Conservation (phyloP, 805 yeast genomes). For the Teunomyces lycoperdinae region DNA sequence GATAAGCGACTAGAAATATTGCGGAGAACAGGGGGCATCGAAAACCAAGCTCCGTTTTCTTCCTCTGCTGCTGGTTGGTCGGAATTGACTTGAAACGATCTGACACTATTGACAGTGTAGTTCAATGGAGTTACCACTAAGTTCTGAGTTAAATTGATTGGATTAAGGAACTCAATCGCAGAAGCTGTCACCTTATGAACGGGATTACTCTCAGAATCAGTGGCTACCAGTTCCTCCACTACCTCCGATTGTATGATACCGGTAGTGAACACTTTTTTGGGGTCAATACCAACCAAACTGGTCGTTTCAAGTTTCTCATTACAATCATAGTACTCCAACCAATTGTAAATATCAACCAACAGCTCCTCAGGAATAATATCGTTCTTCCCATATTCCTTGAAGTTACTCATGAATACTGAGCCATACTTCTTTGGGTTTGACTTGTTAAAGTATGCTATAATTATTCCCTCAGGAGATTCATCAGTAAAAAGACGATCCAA, state of each 20-base stretch:
- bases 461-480: conserved; percentile 16
- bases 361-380: conserved; percentile 9
- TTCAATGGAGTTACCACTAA: conserved; percentile 38
- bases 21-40: conserved; percentile 9
- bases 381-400: conserved; percentile 4
- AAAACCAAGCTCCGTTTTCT: conserved; percentile 6
- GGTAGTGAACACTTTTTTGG: conserved; percentile 3
- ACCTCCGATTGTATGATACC: conserved; percentile 9
- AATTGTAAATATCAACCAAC: conserved; percentile 25
- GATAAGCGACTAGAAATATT: background rate
- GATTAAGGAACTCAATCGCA: conserved; percentile 31
- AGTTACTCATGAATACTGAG: conserved; percentile 17
- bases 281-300: conserved; percentile 9
- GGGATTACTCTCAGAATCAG: background rate
- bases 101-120: conserved; percentile 34
- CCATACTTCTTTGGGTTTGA: conserved; percentile 32
- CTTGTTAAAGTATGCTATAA: conserved; percentile 27
- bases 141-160: conserved; percentile 32
- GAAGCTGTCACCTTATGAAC: conserved; percentile 9
- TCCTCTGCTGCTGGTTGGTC: background rate
- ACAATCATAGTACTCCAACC: conserved; percentile 31
- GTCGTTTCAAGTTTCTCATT: conserved; percentile 22
- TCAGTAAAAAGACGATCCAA: conserved; percentile 15
- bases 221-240: conserved; percentile 1
- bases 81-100: conserved; percentile 14